Evolutionary conservation across 2,329 filamentous ascomycete species (phyloP).

Genomic region (Ceratocystis colombiana): DNA sequence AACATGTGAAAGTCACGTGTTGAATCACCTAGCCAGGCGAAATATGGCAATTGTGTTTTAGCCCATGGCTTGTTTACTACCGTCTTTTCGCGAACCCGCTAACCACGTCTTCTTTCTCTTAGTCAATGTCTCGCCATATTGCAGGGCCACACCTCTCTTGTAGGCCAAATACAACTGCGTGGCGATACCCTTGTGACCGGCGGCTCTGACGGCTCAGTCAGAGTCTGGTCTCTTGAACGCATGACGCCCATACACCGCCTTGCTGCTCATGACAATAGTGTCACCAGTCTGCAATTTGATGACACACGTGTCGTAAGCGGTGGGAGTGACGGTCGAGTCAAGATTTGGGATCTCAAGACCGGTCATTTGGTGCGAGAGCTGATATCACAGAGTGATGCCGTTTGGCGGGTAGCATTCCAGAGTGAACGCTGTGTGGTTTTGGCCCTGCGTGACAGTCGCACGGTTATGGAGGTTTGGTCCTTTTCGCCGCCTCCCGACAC

Average conservation of each 20-base stretch:
- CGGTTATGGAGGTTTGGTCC: constrained; percentile 98
- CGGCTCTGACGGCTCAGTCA: constrained; percentile 88
- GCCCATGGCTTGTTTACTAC: not conserved
- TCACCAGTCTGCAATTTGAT: constrained; percentile 95
- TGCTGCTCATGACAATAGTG: constrained; percentile 95
- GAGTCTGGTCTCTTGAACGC: constrained; percentile 87
- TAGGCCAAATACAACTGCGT: constrained; percentile 92
- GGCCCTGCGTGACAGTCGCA: constrained; percentile 72
- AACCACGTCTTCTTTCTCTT: constrained; percentile 30
- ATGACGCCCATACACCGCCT: constrained; percentile 89
- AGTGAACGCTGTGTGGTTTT: constrained; percentile 97
- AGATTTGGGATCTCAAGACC: constrained; percentile 94
- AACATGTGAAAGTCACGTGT: constrained; percentile 12
- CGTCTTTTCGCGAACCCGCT: not conserved
- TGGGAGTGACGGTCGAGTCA: constrained; percentile 93
- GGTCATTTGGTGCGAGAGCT: constrained; percentile 85
- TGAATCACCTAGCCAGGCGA: not conserved
- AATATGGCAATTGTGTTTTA: not conserved
- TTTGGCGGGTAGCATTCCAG: constrained; percentile 96
- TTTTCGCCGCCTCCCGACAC: constrained; percentile 58
- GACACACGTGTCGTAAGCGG: constrained; percentile 91
- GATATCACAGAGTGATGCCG: constrained; percentile 81
- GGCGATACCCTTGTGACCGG: constrained; percentile 91
- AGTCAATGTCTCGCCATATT: constrained; percentile 78
- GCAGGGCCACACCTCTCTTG: constrained; percentile 91